Evolutionary conservation across 2,329 filamentous ascomycete species (phyloP), one percentile per base, ranked within the genome.

Genomic region (Pseudogymnoascus sp.): DNA sequence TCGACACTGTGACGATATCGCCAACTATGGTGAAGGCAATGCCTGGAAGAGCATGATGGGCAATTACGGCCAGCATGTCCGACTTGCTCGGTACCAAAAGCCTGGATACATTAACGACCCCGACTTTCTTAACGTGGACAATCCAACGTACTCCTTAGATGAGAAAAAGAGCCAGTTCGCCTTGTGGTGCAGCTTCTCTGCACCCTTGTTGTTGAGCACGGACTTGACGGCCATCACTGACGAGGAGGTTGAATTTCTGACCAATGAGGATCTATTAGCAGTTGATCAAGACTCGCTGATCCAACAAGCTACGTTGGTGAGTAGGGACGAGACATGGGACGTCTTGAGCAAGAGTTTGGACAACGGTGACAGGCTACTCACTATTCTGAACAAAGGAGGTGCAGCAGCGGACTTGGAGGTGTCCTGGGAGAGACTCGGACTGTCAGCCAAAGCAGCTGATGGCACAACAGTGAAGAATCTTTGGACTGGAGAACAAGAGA

Each of bases 281-380:
- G 62, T 69, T 3, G 61, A 70, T 40, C 68, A 70, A 60, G 68
- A 70, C 62, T 15, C 69, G 13, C 62, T 71, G 29, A 72, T 67
- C 17, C 61, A 71, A 8, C 70, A 74, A 60, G 68, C 70, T 5
- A 79, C 79, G 4, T 68, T 81, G 24, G 77, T 78, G 5, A 78
- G 74, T 60, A 76, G 77, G 33, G 73, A 76, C 63, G 70, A 64
- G 0, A 70, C 65, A 3, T 76, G 77, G 67, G 78, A 81, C 64
- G 73, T 80, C 3, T 66, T 81, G 39, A 77, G 76, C 10, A 77
- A 77, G 67, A 76, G 71, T 61, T 67, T 81, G 11, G 74, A 21
- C 21, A 21, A 21, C 4, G 21, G 21, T 21, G 21, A 21, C 21
- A 21, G 21, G 21, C 21, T 21, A 2, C 21, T 21, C 21, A 21